phyloP scores from a whole-genome alignment of 169 alveolate species.

The Theileria annulata region DNA sequence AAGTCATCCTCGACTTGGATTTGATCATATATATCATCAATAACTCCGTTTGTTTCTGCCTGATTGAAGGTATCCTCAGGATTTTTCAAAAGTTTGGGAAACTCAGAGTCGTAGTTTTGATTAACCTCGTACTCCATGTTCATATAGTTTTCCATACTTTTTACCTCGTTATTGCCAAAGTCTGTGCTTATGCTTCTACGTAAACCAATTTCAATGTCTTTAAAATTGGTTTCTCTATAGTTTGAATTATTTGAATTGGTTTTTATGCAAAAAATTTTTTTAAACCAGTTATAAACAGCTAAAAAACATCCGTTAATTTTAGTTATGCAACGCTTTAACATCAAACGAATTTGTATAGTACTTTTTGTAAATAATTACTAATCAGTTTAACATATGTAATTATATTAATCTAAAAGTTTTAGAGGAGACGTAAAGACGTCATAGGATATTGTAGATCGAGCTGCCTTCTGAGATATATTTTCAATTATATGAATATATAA shows the following conservation, averaged over 20 bases:
- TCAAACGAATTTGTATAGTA: conserved; percentile 5
- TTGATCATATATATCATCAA: not conserved
- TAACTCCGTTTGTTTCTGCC: conserved; percentile 11
- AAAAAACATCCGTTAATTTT: not conserved
- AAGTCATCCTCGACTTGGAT: no score
- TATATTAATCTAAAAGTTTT: not conserved
- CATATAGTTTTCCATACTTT: not conserved
- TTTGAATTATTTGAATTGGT: not conserved
- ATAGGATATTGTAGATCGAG: conserved; percentile 4
- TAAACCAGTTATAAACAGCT: not conserved
- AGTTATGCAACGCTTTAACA: not conserved
- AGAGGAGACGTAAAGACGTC: conserved; percentile 10
- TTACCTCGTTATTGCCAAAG: not conserved
- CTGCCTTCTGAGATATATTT: not conserved
- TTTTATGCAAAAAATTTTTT: not conserved
- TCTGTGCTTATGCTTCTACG: not conserved
- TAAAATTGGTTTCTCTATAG: not conserved
- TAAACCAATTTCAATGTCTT: not conserved
- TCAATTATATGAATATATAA: no score
- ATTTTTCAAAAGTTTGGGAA: not conserved
- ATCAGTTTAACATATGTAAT: not conserved
- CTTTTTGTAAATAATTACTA: conserved; percentile 2
- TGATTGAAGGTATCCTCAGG: not conserved
- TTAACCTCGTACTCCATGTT: not conserved
- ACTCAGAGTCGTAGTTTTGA: not conserved